phyloP scores from a whole-genome alignment of 768 basidiomycete species.

The Leccinum uliginosum region DNA sequence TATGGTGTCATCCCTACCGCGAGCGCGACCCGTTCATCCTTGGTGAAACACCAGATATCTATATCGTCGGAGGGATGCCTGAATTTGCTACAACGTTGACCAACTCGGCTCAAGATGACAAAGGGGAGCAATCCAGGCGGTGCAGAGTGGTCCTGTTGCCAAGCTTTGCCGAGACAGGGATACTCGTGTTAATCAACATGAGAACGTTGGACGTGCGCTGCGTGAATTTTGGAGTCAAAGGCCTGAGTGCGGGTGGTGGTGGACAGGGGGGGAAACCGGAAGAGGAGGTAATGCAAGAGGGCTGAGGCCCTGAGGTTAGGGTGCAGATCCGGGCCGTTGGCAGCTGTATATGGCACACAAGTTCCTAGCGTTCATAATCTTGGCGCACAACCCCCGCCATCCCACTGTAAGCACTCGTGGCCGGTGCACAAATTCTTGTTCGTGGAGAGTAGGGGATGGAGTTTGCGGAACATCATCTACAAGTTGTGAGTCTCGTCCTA shows the following conservation, averaged over 20 bases:
- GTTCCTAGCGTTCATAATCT: neutral
- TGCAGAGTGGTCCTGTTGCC: conserved; percentile 82
- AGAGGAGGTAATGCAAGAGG: conserved; percentile 24
- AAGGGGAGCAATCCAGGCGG: conserved; percentile 27
- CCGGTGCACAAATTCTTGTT: too few species aligned
- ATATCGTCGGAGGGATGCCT: conserved; percentile 89
- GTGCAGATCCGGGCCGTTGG: neutral
- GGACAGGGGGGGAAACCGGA: conserved; percentile 3
- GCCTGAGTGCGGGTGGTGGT: conserved; percentile 27
- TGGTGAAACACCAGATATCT: conserved; percentile 80
- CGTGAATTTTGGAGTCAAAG: conserved; percentile 49
- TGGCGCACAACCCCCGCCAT: neutral
- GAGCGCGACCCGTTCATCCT: conserved; percentile 87
- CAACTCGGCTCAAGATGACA: conserved; percentile 30
- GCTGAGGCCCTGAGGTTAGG: conserved; percentile 11
- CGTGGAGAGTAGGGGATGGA: too few species aligned
- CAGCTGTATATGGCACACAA: too few species aligned
- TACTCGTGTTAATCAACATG: conserved; percentile 75
- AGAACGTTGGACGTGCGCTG: conserved; percentile 68
- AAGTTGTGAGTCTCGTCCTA: neutral
- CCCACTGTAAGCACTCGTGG: neutral
- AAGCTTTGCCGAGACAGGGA: conserved; percentile 72
- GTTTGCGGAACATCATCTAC: too few species aligned
- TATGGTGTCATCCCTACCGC: conserved; percentile 97
- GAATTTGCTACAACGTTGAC: conserved; percentile 74